Percentiles rank a stretch among this genome's conserved stretches.
Conservation (phyloP, 1,284 basidiomycete species). For the Fomes fomentarius region DNA sequence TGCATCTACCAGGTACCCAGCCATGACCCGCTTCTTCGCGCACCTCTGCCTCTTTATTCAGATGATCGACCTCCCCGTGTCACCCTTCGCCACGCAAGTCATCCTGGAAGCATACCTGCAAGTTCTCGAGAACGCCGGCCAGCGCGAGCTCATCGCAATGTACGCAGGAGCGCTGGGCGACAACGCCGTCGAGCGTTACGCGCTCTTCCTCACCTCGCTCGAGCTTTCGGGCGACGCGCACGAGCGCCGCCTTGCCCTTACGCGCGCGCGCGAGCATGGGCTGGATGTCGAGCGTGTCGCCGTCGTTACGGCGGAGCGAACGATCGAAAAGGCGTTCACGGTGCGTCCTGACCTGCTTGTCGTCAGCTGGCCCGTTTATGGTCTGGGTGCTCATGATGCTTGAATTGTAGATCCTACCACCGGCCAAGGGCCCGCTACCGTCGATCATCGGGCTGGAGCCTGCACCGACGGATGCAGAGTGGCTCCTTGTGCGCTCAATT, state of each 20-base stretch:
- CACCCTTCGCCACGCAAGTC: slow-evolving; percentile 74
- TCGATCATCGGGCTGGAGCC: too few relatives aligned
- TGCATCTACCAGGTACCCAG: slow-evolving; percentile 73
- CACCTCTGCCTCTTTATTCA: slow-evolving; percentile 93
- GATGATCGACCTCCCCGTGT: slow-evolving; percentile 76
- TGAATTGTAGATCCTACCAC: too few relatives aligned
- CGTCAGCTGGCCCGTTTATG: not conserved
- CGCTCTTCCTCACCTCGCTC: slow-evolving; percentile 86
- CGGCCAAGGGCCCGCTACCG: slow-evolving; percentile 26
- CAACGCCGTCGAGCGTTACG: slow-evolving; percentile 92
- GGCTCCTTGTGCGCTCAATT: too few relatives aligned
- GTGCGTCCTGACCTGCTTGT: not conserved
- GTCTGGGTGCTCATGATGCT: not conserved
- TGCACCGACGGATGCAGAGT: not conserved
- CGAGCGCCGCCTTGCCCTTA: slow-evolving; percentile 76
- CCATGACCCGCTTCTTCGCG: slow-evolving; percentile 88
- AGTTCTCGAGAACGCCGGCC: slow-evolving; percentile 75
- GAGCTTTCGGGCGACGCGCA: slow-evolving; percentile 69
- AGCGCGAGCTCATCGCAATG: slow-evolving; percentile 88
- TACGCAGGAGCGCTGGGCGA: slow-evolving; percentile 93
- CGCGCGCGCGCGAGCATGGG: slow-evolving; percentile 81
- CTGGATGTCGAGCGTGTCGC: slow-evolving; percentile 64
- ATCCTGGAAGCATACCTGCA: slow-evolving; percentile 91
- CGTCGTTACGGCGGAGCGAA: slow-evolving; percentile 42
- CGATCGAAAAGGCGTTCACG: too few relatives aligned